Base-by-base conservation (phyloP, 2,329 filamentous ascomycete species). In the Teratosphaeria gauchensis region DNA sequence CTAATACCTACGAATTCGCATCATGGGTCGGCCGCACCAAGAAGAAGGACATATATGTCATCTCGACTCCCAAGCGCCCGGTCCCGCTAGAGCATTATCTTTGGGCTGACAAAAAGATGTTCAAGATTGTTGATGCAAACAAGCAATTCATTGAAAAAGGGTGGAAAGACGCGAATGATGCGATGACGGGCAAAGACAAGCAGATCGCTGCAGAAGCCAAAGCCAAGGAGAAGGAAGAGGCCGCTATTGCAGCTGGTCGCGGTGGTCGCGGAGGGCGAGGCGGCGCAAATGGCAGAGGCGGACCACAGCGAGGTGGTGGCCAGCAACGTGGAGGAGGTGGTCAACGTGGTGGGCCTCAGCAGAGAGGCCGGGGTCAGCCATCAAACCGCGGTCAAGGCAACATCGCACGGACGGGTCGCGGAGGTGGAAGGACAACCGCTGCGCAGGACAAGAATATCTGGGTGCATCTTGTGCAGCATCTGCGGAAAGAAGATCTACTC, bases 11-110 rank as follows among this genome's bases (percentile, higher is more conserved):
- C 63, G 94, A 99, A 71, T 99, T 99, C 68, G 94, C 94, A 1
- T 97, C 92, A 0, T 99, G 94, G 94, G 92, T 99, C 28, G 94
- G 94, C 11, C 84, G 94, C 55, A 99, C 94, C 0, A 99, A 99
- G 76, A 92, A 95, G 76, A 97, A 96, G 75, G 89, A 99, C 68
- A 97, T 99, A 35, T 99, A 97, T 71, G 94, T 99, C 66, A 99
- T 99, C 58, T 97, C 94, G 0, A 99, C 94, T 0, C 87, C 92
- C 0, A 99, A 99, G 74, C 84, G 94, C 60, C 94, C 94, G 0
- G 90, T 99, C 0, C 94, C 94, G 0, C 77, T 99, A 1, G 94
- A 99, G 68, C 94, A 99, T 72, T 99, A 92, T 68, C 80, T 99
- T 0, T 99, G 94, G 94, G 92, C 91, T 4, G 88, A 67, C 52